These are phyloP conservation scores for Malassezia sp. DNA, from an alignment of 1,284 basidiomycete genomes.

Conservation along the genomic window DNA sequence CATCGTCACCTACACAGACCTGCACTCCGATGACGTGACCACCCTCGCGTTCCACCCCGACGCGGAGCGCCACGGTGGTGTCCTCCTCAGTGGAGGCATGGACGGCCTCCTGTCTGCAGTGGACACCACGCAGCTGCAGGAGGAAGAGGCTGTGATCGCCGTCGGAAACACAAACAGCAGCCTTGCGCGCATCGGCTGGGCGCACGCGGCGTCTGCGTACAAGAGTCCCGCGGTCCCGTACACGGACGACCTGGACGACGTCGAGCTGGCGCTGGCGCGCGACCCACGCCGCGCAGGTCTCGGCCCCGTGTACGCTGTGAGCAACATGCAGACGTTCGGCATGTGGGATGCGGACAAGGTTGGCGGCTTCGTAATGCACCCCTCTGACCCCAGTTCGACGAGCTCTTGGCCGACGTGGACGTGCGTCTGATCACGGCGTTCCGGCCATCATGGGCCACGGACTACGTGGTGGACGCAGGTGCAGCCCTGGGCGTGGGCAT, in stretches of 20 bases:
- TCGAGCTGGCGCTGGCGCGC: conserved; percentile 14
- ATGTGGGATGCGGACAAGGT: conserved; percentile 37
- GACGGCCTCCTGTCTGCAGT: conserved; percentile 38
- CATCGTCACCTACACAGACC: conserved; percentile 34
- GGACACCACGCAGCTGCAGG: conserved; percentile 29
- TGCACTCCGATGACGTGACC: conserved; percentile 43
- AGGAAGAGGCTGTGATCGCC: conserved; percentile 42
- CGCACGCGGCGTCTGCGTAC: neutral
- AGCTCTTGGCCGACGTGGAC: conserved; percentile 20
- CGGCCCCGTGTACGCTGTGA: conserved; percentile 35
- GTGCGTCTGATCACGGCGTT: conserved; percentile 25
- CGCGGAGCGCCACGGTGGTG: conserved; percentile 8
- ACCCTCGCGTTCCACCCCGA: conserved; percentile 31
- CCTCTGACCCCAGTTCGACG: conserved; percentile 21
- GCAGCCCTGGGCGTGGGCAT: neutral
- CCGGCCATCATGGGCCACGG: conserved; percentile 31
- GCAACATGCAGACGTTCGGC: conserved; percentile 44
- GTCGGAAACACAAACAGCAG: conserved; percentile 39
- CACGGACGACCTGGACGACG: conserved; percentile 8
- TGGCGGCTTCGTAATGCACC: neutral
- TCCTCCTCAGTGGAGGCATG: conserved; percentile 37
- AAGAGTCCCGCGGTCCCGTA: conserved; percentile 8
- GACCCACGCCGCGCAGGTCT: conserved; percentile 20
- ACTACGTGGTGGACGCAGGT: conserved; percentile 38
- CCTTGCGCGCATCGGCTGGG: conserved; percentile 38